Evolutionary conservation across 1,284 basidiomycete species (phyloP), one percentile per base, ranked within the genome.

Genomic region (Papiliotrema flavescens): DNA sequence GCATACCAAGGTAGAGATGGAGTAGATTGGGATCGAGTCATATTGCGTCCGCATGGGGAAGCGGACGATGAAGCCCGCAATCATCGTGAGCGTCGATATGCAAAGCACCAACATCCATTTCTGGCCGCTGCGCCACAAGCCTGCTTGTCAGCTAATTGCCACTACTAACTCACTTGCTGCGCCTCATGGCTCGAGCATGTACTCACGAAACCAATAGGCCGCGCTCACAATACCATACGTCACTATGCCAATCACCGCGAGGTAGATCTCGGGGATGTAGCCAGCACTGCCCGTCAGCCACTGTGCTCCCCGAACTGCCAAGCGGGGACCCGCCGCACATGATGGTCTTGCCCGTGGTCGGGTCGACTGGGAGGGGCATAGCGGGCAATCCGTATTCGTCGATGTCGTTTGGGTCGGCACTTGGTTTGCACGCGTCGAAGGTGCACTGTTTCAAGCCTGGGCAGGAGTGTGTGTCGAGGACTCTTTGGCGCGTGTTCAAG

Each of bases 1-100:
- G 14, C 64, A 79, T 55, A 85, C 81, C 19, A 85, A 67, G 55
- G 84, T 83, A 63, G 83, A 80, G 0, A 74, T 74, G 49, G 85
- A 84, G 65, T 84, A 86, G 11, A 83, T 69, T 0, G 76, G 78
- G 54, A 65, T 32, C 28, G 53, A 61, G 22, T 49, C 59, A 1
- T 63, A 62, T 11, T 60, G 43, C 36, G 61, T 52, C 19, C 59
- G 61, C 76, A 79, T 36, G 70, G 77, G 55, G 80, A 79, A 14
- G 78, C 68, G 51, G 36, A 58, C 39, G 13, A 49, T 51, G 52
- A 68, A 70, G 2, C 68, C 68, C 79, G 56, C 80, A 61, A 14
- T 59, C 56, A 67, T 83, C 76, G 47, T 55, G 0, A 53, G 54
- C 6, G 59, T 51, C 2, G 58, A 58, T 26, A 67, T 63, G 39